Conservation (phyloP, 1,139 yeast species). For the Candida labiduridarum region DNA sequence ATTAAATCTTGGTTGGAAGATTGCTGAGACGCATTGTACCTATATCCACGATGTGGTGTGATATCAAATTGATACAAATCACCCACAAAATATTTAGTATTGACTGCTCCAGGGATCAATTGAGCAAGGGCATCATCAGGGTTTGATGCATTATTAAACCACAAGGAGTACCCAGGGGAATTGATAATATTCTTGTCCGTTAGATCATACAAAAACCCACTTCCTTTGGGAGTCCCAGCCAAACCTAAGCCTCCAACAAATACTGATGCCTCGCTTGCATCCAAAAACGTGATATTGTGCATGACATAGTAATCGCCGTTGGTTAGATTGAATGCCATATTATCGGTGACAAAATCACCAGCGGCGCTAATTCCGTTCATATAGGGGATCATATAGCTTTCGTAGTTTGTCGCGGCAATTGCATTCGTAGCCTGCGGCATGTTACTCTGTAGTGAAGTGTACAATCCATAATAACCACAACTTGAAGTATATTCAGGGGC, state of each 20-base stretch:
- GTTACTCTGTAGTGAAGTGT: slow-evolving; percentile 15
- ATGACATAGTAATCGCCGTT: slow-evolving; percentile 19
- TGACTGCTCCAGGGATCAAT: slow-evolving; percentile 63
- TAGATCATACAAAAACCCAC: slow-evolving; percentile 46
- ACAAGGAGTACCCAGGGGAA: slow-evolving; percentile 58
- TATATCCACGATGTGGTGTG: slow-evolving; percentile 40
- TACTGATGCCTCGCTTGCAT: slow-evolving; percentile 26
- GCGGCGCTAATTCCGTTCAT: slow-evolving; percentile 27
- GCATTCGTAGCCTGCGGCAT: slow-evolving; percentile 17
- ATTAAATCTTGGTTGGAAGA: slow-evolving; percentile 24
- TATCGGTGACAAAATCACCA: slow-evolving; percentile 29
- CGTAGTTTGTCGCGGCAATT: slow-evolving; percentile 19
- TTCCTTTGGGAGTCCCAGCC: slow-evolving; percentile 43
- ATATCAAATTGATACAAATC: slow-evolving; percentile 50
- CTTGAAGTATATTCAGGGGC: slow-evolving; percentile 24
- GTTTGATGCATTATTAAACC: slow-evolving; percentile 32
- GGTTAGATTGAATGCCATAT: slow-evolving; percentile 22
- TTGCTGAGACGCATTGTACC: slow-evolving; percentile 24
- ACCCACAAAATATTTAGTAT: slow-evolving; percentile 47
- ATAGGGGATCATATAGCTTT: slow-evolving; percentile 28
- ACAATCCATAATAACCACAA: slow-evolving; percentile 34
- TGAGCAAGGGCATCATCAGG: slow-evolving; percentile 30
- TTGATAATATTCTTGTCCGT: slow-evolving; percentile 34
- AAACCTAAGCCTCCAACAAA: slow-evolving; percentile 50
- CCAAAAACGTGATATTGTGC: slow-evolving; percentile 30